phyloP scores from a whole-genome alignment of 495 filamentous ascomycete species.

The Opeltia flavorubescens region DNA sequence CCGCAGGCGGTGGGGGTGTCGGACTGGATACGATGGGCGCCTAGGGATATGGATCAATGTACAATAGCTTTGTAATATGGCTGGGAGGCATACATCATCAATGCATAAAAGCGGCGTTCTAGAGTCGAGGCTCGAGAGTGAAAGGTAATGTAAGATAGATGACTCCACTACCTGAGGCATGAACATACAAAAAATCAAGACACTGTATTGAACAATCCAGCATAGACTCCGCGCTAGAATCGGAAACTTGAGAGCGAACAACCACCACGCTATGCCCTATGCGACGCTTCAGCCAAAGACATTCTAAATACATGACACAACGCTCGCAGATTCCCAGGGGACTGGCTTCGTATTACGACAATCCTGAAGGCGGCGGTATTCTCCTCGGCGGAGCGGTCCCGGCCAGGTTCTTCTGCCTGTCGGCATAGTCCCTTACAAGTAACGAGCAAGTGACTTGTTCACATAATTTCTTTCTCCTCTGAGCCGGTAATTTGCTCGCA shows the following conservation, averaged over 20 bases:
- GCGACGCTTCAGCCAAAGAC: too few relatives aligned
- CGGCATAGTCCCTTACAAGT: constrained; percentile 58
- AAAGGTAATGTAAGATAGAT: too few relatives aligned
- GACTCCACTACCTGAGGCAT: background rate
- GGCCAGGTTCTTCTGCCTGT: constrained; percentile 17
- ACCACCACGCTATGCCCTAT: background rate
- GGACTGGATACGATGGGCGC: constrained; percentile 2
- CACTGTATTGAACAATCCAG: background rate
- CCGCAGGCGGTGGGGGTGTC: constrained; percentile 17
- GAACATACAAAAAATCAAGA: background rate
- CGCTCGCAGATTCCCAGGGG: background rate
- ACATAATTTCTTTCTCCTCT: constrained; percentile 68
- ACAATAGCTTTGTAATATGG: background rate
- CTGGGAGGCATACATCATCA: too few relatives aligned
- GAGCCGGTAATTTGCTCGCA: constrained; percentile 55
- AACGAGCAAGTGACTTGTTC: constrained; percentile 70
- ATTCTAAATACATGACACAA: background rate
- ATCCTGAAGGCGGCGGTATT: background rate
- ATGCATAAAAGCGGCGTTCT: too few relatives aligned
- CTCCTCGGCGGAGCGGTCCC: constrained; percentile 9
- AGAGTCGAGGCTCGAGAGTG: too few relatives aligned
- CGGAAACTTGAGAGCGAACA: too few relatives aligned
- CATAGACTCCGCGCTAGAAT: background rate
- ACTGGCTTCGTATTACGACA: too few relatives aligned
- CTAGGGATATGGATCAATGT: background rate